Percentiles rank a stretch among this genome's conserved stretches.
Evolutionary conservation across 2,329 filamentous ascomycete species (phyloP).

Genomic region (Scedosporium apiospermum): DNA sequence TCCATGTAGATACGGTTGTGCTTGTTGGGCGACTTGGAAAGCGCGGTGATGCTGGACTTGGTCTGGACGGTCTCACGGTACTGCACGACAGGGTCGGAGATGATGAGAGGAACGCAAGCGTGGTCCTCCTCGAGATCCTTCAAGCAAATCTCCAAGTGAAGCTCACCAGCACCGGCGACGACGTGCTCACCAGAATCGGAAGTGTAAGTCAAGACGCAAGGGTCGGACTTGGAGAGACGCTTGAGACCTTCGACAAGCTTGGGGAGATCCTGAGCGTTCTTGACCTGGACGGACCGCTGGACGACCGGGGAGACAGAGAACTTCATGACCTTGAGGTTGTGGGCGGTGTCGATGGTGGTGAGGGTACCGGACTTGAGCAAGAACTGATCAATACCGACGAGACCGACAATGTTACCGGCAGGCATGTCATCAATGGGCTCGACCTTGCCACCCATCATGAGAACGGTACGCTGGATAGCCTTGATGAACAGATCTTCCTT

Average conservation of each 20-base stretch:
- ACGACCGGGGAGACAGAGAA: constrained; percentile 99
- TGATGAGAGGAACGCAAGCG: constrained; percentile 92
- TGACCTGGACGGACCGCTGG: constrained; percentile 96
- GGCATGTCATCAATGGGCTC: constrained; percentile 99
- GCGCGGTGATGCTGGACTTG: constrained; percentile 86
- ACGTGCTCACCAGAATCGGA: constrained; percentile 95
- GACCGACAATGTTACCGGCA: constrained; percentile 98
- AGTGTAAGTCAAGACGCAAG: constrained; percentile 89
- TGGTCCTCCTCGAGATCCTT: constrained; percentile 99
- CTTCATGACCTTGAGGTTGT: constrained; percentile 99
- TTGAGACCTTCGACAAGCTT: constrained; percentile 99
- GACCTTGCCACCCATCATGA: constrained; percentile 99
- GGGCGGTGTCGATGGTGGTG: constrained; percentile 90
- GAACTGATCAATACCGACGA: constrained; percentile 99
- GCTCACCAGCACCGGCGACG: constrained; percentile 97
- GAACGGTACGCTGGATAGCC: constrained; percentile 97
- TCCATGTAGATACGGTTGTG: constrained; percentile 99
- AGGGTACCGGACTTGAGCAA: constrained; percentile 99
- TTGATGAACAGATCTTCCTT: constrained; percentile 99
- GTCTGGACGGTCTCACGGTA: constrained; percentile 92
- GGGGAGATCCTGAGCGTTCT: constrained; percentile 99
- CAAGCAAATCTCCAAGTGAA: constrained; percentile 99
- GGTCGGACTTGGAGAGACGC: constrained; percentile 99
- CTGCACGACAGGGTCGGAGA: constrained; percentile 96
- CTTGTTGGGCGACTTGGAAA: constrained; percentile 99